Evolutionary conservation across 805 yeast species (phyloP).

Genomic region (Blastobotrys terrestris): DNA sequence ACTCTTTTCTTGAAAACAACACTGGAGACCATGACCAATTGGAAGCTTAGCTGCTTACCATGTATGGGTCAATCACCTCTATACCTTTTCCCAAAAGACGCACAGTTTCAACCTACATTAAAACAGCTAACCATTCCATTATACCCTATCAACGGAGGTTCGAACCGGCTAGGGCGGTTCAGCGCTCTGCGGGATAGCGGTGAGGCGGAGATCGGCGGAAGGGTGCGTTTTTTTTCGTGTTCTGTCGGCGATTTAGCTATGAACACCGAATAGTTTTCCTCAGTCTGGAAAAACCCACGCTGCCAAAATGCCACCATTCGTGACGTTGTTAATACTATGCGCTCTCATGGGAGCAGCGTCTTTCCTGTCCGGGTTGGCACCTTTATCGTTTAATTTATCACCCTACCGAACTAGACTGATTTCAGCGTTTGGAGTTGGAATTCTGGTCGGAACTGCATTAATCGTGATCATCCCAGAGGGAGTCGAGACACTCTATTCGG

Average conservation of each 20-base stretch:
- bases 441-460: constrained; percentile 54
- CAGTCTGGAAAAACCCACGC: neutral
- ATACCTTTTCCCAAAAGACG: no score
- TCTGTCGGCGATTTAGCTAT: neutral
- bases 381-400: constrained; percentile 28
- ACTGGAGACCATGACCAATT: no score
- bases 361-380: constrained; percentile 28
- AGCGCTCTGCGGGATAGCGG: neutral
- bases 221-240: neutral
- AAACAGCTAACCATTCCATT: no score
- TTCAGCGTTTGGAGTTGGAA: constrained; percentile 52
- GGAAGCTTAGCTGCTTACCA: no score
- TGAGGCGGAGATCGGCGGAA: neutral
- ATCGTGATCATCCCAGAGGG: constrained; percentile 64
- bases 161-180: no score
- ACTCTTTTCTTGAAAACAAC: no score
- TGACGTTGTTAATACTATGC: constrained; percentile 25
- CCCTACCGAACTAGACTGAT: constrained; percentile 32
- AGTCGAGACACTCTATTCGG: constrained; percentile 37
- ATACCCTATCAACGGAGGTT: no score
- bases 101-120: no score
- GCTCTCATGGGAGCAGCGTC: constrained; percentile 28
- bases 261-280: neutral
- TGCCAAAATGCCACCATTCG: constrained; percentile 18
- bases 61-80: no score